These are phyloP conservation scores for Podospora sp. DNA, from an alignment of 495 filamentous ascomycete genomes.

Conservation along the genomic window DNA sequence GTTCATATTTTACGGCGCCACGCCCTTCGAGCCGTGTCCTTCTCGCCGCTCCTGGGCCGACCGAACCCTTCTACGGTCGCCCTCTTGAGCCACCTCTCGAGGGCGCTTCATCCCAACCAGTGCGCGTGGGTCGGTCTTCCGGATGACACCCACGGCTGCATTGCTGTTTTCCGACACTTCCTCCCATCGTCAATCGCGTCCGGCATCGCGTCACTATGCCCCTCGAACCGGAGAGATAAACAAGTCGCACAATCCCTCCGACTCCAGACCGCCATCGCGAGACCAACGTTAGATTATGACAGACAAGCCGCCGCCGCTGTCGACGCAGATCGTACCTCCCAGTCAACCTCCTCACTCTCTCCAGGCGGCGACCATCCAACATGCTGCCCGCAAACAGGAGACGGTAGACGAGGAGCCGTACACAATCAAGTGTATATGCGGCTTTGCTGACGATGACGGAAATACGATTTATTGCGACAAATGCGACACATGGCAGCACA, in stretches of 20 bases:
- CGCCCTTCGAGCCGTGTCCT: background rate
- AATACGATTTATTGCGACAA: slow-evolving; percentile 94
- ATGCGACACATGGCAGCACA: slow-evolving; percentile 98
- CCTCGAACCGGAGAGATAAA: slow-evolving; percentile 57
- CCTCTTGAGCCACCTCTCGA: background rate
- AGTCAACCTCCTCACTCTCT: slow-evolving; percentile 54
- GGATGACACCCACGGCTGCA: slow-evolving; percentile 33
- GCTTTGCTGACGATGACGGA: slow-evolving; percentile 90
- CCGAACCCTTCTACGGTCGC: slow-evolving; percentile 9
- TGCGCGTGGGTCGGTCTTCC: slow-evolving; percentile 20
- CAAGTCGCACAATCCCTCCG: slow-evolving; percentile 41
- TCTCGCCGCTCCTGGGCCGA: slow-evolving; percentile 8
- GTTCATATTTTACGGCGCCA: background rate
- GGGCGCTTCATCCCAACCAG: slow-evolving; percentile 17
- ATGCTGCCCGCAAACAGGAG: slow-evolving; percentile 57
- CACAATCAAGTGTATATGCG: slow-evolving; percentile 97
- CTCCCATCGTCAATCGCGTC: slow-evolving; percentile 39
- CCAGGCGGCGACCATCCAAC: slow-evolving; percentile 55
- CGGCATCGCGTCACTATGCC: slow-evolving; percentile 58
- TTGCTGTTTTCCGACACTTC: slow-evolving; percentile 23
- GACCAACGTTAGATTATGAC: slow-evolving; percentile 85
- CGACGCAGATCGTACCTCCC: slow-evolving; percentile 56
- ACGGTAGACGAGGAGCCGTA: slow-evolving; percentile 82
- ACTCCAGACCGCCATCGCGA: slow-evolving; percentile 54
- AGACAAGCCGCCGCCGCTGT: slow-evolving; percentile 72